Conservation (phyloP, 2,329 filamentous ascomycete species). For the Cladophialophora bantiana region DNA sequence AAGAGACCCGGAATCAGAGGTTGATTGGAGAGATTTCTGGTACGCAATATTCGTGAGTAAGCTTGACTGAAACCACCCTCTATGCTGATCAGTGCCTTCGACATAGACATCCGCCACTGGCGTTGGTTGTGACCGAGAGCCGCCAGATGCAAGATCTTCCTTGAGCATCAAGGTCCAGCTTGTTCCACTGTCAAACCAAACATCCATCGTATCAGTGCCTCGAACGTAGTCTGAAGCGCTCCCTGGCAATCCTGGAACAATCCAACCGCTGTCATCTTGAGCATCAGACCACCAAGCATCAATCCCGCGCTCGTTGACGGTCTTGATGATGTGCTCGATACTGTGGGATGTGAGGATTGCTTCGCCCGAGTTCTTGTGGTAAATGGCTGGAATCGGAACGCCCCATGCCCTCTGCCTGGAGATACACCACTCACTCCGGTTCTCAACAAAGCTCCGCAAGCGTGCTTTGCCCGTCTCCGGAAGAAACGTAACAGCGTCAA, state of each 20-base stretch:
- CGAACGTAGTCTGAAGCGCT: conserved; percentile 60
- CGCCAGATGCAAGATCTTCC: conserved; percentile 39
- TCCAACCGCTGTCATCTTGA: conserved; percentile 77
- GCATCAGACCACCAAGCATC: conserved; percentile 94
- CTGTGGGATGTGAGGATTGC: conserved; percentile 80
- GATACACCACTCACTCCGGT: conserved; percentile 96
- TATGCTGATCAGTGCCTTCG: conserved; percentile 94
- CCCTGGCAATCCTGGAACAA: conserved; percentile 66
- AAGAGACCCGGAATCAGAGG: conserved; percentile 40
- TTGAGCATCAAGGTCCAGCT: conserved; percentile 74
- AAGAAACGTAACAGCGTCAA: conserved; percentile 77
- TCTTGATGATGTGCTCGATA: conserved; percentile 81
- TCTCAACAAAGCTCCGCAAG: conserved; percentile 83
- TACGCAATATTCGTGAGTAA: conserved; percentile 82
- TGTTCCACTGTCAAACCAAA: conserved; percentile 98
- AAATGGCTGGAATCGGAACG: conserved; percentile 91
- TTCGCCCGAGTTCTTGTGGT: conserved; percentile 70
- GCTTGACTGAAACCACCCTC: conserved; percentile 98
- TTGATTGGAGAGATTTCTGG: conserved; percentile 48
- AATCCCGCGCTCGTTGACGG: conserved; percentile 78
- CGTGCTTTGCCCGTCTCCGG: conserved; percentile 76
- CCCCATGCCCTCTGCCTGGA: conserved; percentile 96
- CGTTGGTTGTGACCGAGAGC: conserved; percentile 44
- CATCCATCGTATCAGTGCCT: conserved; percentile 96
- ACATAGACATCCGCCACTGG: conserved; percentile 80